Base-by-base conservation (phyloP, 139 green algal species). In the Micromonas commoda region DNA sequence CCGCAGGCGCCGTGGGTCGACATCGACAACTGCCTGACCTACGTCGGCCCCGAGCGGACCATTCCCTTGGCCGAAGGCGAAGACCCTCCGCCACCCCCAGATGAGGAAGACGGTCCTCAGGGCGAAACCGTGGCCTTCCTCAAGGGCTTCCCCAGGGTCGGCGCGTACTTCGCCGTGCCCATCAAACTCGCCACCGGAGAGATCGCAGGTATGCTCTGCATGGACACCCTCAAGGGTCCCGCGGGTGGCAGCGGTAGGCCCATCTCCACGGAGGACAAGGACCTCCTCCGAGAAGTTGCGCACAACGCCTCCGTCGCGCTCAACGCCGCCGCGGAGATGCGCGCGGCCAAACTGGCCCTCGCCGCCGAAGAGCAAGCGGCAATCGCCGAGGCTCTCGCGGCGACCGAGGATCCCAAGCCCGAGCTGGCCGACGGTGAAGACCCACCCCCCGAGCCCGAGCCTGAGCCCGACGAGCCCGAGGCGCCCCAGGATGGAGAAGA, bases 201-300 rank as follows among this genome's bases (percentile, higher is more conserved):
- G 24, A 31, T 31, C 32, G 67, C 28, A 6, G 67, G 67, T 5
- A 60, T 75, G 31, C 33, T 75, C 9, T 75, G 67, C 34, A 23
- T 23, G 32, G 67, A 75, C 67, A 75, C 67, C 13, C 67, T 75
- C 13, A 75, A 75, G 67, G 64, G 19, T 5, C 24, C 67, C 13
- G 6, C 5, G 13, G 67, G 67, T 20, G 67, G 67, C 13, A 60
- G 32, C 34, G 67, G 67, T 6, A 9, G 9, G 67, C 67, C 67
- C 34, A 6, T 75, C 33, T 39, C 67, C 31, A 23, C 9, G 23
- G 67, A 75, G 32, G 67, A 75, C 67, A 28, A 53, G 6, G 67
- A 75, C 6, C 64, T 75, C 13, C 64, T 75, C 19, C 63, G 28
- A 5, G 63, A 69, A 19, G 16, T 69, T 19, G 63, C 63, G 16